Evolutionary conservation across 2,329 filamentous ascomycete species (phyloP).

Genomic region (Trichoderma hamatum): DNA sequence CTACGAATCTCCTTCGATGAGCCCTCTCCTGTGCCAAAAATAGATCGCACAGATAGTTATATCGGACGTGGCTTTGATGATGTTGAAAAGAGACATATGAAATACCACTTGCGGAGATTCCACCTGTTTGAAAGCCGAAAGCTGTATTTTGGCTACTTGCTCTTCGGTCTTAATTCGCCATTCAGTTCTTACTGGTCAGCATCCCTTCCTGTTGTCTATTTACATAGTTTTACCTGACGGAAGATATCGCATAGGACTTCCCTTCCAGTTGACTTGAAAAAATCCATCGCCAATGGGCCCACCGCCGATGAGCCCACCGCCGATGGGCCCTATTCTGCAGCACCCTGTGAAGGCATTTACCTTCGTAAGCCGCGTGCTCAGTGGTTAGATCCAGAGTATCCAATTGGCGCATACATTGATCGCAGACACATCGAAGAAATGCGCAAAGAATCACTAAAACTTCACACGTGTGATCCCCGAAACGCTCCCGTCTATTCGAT

Average conservation of each 20-base stretch:
- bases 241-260: not conserved
- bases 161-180: not conserved
- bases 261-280: not conserved
- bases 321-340: too few relatives aligned
- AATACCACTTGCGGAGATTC: not conserved
- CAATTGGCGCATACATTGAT: not conserved
- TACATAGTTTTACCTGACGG: not conserved
- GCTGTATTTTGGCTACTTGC: not conserved
- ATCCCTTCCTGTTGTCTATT: not conserved
- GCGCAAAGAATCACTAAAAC: not conserved
- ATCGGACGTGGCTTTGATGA: not conserved
- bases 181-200: not conserved
- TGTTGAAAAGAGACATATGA: not conserved
- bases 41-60: not conserved
- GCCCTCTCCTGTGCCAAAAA: not conserved
- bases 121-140: not conserved
- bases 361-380: not conserved
- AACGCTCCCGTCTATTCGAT: not conserved
- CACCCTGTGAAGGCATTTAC: not conserved
- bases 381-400: not conserved
- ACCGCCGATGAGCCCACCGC: too few relatives aligned
- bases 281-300: not conserved
- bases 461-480: not conserved
- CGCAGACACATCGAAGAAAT: not conserved
- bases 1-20: not conserved